Conservation (phyloP, 176 grass and related monocot species). For the Oryza longistaminata region DNA sequence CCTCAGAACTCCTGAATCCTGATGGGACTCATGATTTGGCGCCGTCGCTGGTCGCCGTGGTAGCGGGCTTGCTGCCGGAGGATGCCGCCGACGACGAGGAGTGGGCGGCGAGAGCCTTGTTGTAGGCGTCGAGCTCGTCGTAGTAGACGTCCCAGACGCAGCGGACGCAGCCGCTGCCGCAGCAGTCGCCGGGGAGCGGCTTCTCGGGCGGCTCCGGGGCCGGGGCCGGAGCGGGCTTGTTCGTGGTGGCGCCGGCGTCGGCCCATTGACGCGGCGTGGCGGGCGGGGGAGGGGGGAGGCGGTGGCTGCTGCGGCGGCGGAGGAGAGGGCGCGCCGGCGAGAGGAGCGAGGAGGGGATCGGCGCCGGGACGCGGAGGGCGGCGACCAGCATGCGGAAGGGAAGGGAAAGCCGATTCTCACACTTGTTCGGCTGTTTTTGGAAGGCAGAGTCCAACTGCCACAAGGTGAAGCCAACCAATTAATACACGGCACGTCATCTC, state of each 20-base stretch:
- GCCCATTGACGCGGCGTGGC: conserved; percentile 20
- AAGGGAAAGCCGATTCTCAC: neutral
- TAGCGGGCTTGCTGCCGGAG: conserved; percentile 31
- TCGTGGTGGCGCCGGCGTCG: conserved; percentile 14
- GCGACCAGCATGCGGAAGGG: conserved; percentile 40
- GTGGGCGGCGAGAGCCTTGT: conserved; percentile 53
- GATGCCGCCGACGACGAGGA: conserved; percentile 23
- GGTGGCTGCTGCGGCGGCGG: neutral
- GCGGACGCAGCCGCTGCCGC: conserved; percentile 88
- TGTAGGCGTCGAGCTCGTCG: conserved; percentile 81
- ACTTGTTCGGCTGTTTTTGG: neutral
- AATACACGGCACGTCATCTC: neutral
- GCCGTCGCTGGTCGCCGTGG: conserved; percentile 29
- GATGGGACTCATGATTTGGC: conserved; percentile 26
- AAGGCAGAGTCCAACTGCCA: neutral
- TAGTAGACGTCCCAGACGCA: conserved; percentile 96
- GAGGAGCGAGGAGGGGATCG: conserved; percentile 47
- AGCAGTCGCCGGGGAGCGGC: conserved; percentile 92
- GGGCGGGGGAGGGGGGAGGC: conserved; percentile 18
- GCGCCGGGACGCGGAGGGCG: conserved; percentile 42
- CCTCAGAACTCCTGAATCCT: neutral
- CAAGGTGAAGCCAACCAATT: neutral
- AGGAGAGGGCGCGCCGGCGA: conserved; percentile 27
- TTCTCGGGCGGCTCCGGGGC: conserved; percentile 70
- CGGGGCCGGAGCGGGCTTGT: conserved; percentile 10